Evolutionary conservation across 2,329 filamentous ascomycete genomes (phyloP), one percentile per base, ranked within the genome.

Genomic region (Endocalyx cinctus): DNA sequence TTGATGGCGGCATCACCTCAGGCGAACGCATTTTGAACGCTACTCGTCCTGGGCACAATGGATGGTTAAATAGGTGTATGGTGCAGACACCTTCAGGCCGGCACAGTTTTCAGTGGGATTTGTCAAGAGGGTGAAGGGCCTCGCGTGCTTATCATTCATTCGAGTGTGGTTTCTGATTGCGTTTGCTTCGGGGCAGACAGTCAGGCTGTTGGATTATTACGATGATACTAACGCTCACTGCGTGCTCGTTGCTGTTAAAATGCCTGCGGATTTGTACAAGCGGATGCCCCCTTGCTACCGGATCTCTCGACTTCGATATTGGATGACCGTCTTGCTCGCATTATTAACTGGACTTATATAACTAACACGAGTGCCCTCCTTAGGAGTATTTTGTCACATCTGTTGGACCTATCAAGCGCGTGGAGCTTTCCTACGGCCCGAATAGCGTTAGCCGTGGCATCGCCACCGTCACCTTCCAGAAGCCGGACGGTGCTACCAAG

Each of bases 381-480:
- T 87, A 98, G 92, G 92, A 98, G 70, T 98, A 97, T 67, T 97
- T 98, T 64, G 68, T 74, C 57, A 83, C 87, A 58, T 84, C 86
- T 52, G 80, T 95, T 61, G 90, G 89, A 50, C 78, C 84, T 45
- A 86, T 97, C 66, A 96, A 94, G 76, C 84, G 77, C 64, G 87
- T 94, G 45, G 82, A 92, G 51, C 73, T 98, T 52, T 87, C 86
- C 32, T 98, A 98, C 66, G 92, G 90, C 54, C 87, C 90, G 45
- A 87, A 86, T 58, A 90, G 90, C 45, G 78, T 82, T 50, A 96
- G 89, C 74, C 86, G 88, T 58, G 92, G 92, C 47, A 87, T 90
- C 57, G 89, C 89, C 52, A 92, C 87, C 34, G 84, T 98, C 51
- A 81, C 82, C 45, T 98, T 98, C 70, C 66, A 66, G 60, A 86